phyloP scores from a whole-genome alignment of 768 basidiomycete species.

The Collybia mongolica region DNA sequence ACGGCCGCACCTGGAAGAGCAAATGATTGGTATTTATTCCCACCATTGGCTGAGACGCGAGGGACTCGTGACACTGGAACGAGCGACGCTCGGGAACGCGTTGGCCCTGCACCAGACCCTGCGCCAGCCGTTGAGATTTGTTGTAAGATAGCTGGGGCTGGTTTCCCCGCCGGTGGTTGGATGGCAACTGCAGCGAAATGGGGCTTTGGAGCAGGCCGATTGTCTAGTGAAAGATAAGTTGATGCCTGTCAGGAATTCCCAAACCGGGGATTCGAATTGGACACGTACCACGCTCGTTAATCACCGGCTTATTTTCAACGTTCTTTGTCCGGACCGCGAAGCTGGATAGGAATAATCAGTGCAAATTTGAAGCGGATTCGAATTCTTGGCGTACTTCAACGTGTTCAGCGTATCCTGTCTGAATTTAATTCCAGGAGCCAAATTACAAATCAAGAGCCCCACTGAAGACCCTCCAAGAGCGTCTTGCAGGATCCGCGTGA shows the following conservation, averaged over 20 bases:
- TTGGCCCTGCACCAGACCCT: constrained; percentile 19
- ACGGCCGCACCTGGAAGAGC: constrained; percentile 23
- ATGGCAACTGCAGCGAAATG: constrained; percentile 62
- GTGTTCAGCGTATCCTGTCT: constrained; percentile 89
- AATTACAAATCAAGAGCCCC: constrained; percentile 81
- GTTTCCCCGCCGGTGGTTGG: constrained; percentile 42
- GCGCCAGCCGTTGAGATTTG: constrained; percentile 33
- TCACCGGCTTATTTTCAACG: constrained; percentile 76
- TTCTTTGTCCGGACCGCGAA: constrained; percentile 86
- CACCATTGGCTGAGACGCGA: constrained; percentile 33
- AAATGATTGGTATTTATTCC: constrained; percentile 36
- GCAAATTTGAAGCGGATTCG: neutral
- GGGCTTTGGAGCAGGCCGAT: constrained; percentile 53
- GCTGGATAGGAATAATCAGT: constrained; percentile 25
- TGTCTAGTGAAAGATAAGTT: constrained; percentile 39
- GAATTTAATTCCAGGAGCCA: constrained; percentile 81
- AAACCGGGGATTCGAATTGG: neutral
- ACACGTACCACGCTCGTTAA: constrained; percentile 70
- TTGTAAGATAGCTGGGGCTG: constrained; percentile 46
- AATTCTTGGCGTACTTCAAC: constrained; percentile 59
- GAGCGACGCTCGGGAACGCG: constrained; percentile 32
- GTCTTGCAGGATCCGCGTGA: constrained; percentile 88
- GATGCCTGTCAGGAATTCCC: constrained; percentile 1
- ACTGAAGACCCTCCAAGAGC: constrained; percentile 82
- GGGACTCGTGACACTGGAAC: constrained; percentile 35